Evolutionary conservation across 805 yeast species (phyloP).

Genomic region (Zygotorulaspora chibaensis): DNA sequence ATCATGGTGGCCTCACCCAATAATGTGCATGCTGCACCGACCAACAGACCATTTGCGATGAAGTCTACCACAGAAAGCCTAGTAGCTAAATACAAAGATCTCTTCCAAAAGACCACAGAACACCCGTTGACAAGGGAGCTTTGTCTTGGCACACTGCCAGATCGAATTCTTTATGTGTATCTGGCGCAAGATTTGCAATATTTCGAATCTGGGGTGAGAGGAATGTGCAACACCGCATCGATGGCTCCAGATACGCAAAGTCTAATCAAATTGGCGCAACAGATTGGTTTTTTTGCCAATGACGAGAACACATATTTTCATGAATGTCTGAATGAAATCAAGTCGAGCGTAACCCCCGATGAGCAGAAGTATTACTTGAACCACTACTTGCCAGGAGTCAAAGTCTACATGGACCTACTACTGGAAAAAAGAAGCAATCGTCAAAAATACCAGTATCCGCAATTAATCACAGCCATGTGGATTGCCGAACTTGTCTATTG

Average conservation of each 20-base stretch:
- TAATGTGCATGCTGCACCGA: no score
- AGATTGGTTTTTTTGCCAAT: conserved; percentile 45
- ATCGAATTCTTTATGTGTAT: conserved; percentile 41
- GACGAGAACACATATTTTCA: conserved; percentile 47
- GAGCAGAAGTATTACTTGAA: conserved; percentile 15
- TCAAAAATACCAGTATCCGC: conserved; percentile 34
- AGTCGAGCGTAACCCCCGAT: conserved; percentile 7
- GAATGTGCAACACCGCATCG: conserved; percentile 43
- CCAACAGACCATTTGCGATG: neutral
- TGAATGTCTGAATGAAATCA: conserved; percentile 30
- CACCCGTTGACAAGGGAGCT: conserved; percentile 43
- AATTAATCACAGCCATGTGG: conserved; percentile 41
- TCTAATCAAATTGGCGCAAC: conserved; percentile 41
- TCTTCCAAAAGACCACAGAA: conserved; percentile 31
- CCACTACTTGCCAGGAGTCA: conserved; percentile 31
- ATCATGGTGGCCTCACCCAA: no score
- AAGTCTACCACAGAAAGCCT: conserved; percentile 21
- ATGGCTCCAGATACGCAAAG: conserved; percentile 39
- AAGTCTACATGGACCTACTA: conserved; percentile 37
- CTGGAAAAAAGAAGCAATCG: conserved; percentile 31
- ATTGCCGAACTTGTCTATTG: conserved; percentile 48
- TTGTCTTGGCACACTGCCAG: conserved; percentile 43
- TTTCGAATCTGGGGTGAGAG: conserved; percentile 40
- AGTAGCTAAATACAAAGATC: conserved; percentile 18
- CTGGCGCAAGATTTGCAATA: conserved; percentile 45